Evolutionary conservation across 139 green algal species (phyloP).

Genomic region (Marvania coccoides): DNA sequence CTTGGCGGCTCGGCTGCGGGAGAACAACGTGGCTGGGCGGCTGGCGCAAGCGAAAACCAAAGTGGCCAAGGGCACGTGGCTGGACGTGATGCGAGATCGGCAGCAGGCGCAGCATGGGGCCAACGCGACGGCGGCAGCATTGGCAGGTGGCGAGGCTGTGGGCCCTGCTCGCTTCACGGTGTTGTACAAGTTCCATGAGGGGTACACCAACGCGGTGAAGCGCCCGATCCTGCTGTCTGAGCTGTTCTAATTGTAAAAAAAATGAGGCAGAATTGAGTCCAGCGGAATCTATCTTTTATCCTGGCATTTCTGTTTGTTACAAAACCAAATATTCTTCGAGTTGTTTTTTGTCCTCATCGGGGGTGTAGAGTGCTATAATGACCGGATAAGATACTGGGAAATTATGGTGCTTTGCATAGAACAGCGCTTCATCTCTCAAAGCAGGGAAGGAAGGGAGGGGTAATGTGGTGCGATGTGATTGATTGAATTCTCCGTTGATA

Average conservation of each 20-base stretch:
- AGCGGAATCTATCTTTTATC: not conserved
- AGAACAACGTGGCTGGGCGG: not conserved
- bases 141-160: not conserved
- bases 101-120: constrained; percentile 5
- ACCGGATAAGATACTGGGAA: no score
- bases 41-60: not conserved
- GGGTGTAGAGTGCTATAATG: no score
- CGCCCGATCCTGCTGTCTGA: constrained; percentile 67
- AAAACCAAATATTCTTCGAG: no score
- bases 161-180: constrained; percentile 31
- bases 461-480: no score
- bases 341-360: no score
- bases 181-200: constrained; percentile 87
- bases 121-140: not conserved
- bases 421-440: no score
- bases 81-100: constrained; percentile 32
- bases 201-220: constrained; percentile 89
- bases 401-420: no score
- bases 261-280: not conserved
- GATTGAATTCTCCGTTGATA: no score
- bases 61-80: constrained; percentile 38
- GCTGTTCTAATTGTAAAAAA: constrained; percentile 44
- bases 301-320: not conserved
- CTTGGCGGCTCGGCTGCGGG: constrained; percentile 31
- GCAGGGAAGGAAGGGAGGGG: no score